phyloP scores from a whole-genome alignment of 208 protist species.

The Borovskyia barvae region DNA sequence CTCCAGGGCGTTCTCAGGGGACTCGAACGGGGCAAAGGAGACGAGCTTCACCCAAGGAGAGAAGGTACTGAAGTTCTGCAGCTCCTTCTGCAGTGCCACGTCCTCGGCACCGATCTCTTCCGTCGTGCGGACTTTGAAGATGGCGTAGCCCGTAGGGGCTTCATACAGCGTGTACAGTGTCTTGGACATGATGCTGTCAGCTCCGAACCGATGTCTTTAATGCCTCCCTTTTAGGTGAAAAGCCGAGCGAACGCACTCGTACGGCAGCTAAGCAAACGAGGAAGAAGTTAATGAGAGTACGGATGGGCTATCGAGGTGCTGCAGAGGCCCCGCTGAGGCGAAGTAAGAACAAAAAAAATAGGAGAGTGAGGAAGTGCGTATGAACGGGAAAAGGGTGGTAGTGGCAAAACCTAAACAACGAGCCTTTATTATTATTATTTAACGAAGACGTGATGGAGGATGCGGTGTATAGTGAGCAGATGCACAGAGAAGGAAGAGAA shows the following conservation, averaged over 20 bases:
- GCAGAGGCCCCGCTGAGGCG: too few relatives aligned
- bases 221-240: not conserved
- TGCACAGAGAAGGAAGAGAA: too few relatives aligned
- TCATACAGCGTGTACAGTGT: constrained; percentile 95
- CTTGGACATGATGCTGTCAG: constrained; percentile 88
- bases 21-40: constrained; percentile 96
- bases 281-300: too few relatives aligned
- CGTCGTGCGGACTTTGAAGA: constrained; percentile 94
- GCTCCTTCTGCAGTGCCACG: constrained; percentile 90
- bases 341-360: too few relatives aligned
- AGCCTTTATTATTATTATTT: too few relatives aligned
- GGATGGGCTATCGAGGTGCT: too few relatives aligned
- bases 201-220: not conserved
- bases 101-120: constrained; percentile 94
- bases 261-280: not conserved
- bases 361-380: too few relatives aligned
- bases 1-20: constrained; percentile 97
- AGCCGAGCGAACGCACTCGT: not conserved
- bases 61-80: constrained; percentile 94
- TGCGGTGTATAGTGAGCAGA: too few relatives aligned
- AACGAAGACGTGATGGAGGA: too few relatives aligned
- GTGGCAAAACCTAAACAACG: too few relatives aligned
- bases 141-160: constrained; percentile 95
- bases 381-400: too few relatives aligned
- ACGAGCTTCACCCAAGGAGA: constrained; percentile 94